Percentiles rank a stretch among this genome's conserved stretches.
These are phyloP conservation scores for Sorghum bicolor DNA, from an alignment of 176 grass and related monocot species.

Conservation along the genomic window DNA sequence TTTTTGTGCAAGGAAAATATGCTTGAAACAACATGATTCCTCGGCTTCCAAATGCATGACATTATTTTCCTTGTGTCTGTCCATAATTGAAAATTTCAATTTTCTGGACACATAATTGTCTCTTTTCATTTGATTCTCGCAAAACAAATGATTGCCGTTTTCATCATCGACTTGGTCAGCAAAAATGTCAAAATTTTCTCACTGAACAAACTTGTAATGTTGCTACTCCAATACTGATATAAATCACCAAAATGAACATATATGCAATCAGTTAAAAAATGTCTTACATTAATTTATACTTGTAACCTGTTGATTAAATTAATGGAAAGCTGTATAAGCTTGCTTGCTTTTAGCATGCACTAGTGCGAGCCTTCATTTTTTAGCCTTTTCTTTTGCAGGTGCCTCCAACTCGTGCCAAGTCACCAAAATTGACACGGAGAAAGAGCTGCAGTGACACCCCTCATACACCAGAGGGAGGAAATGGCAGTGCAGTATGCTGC, in stretches of 20 bases:
- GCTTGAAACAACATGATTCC: neutral
- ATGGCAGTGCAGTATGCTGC: constrained; percentile 39
- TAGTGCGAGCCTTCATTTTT: neutral
- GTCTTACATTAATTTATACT: neutral
- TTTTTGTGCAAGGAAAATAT: neutral
- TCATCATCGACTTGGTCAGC: neutral
- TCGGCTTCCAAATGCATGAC: neutral
- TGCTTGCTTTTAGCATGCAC: neutral
- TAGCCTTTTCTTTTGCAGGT: constrained; percentile 43
- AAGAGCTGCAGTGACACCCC: constrained; percentile 79
- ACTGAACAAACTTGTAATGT: neutral
- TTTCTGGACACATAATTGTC: neutral
- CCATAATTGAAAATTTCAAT: constrained; percentile 4
- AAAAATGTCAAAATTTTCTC: neutral
- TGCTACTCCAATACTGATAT: constrained; percentile 6
- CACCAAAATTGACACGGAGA: constrained; percentile 70
- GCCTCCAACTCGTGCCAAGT: constrained; percentile 84
- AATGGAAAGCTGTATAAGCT: neutral
- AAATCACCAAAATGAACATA: neutral
- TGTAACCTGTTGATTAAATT: constrained; percentile 7
- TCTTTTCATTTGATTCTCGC: neutral
- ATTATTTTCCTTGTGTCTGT: neutral
- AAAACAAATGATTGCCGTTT: neutral
- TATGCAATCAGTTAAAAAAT: neutral
- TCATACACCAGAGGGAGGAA: constrained; percentile 40